Evolutionary conservation across 2,329 filamentous ascomycete species (phyloP), one percentile per base, ranked within the genome.

Genomic region (Fragosphaeria purpurea): DNA sequence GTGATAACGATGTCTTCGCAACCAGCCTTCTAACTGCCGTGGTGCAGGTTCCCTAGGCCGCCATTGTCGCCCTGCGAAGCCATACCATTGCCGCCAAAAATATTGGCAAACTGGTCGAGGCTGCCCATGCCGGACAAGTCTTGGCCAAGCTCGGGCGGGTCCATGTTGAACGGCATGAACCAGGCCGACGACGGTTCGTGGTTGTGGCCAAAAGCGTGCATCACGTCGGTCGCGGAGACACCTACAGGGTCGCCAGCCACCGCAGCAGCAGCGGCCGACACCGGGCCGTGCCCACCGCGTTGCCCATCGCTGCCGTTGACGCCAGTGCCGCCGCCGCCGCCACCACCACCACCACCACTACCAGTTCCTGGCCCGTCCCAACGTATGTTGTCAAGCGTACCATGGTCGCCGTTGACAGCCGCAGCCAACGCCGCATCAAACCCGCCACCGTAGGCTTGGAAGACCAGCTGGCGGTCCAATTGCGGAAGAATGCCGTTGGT

Each of bases 81-180:
- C 58, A 72, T 66, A 41, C 62, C 64, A 30, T 62, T 63, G 22
- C 56, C 63, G 4, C 67, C 67, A 59, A 79, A 77, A 60, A 79
- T 70, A 33, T 62, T 66, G 32, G 67, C 67, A 56, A 78, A 79
- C 8, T 66, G 65, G 53, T 79, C 77, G 32, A 74, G 64, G 38
- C 67, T 67, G 31, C 63, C 63, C 55, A 75, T 60, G 7, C 64
- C 60, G 3, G 64, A 66, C 48, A 73, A 56, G 39, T 77, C 75
- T 49, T 75, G 74, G 6, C 70, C 68, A 41, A 79, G 66, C 51
- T 81, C 78, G 0, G 86, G 82, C 22, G 88, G 86, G 52, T 93
- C 86, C 67, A 95, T 81, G 62, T 95, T 94, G 67, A 95, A 95
- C 1, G 90, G 88, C 72, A 95, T 82, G 65, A 94, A 95, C 87